phyloP scores from a whole-genome alignment of 2,329 filamentous ascomycete genomes.

The Cryphonectria naterciae region DNA sequence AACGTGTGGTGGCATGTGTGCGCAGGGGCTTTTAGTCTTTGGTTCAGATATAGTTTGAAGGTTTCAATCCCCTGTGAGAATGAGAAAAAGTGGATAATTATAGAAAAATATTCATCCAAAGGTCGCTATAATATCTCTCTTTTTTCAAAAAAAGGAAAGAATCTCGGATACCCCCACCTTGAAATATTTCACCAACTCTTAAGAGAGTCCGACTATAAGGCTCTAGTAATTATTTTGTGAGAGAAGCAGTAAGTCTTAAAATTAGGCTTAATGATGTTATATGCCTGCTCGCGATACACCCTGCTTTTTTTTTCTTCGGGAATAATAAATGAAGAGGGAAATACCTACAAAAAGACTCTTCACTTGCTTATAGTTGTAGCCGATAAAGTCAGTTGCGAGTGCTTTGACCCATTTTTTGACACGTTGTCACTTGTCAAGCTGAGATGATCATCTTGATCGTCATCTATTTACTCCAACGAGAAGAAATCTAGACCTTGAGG shows the following conservation, averaged over 20 bases:
- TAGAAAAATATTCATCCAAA: not conserved
- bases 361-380: not conserved
- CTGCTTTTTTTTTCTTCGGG: not conserved
- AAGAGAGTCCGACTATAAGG: no score
- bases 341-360: not conserved
- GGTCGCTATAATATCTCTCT: not conserved
- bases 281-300: not conserved
- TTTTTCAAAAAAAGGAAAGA: not conserved
- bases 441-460: not conserved
- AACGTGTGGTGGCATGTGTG: not conserved
- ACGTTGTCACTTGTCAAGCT: not conserved
- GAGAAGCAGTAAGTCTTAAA: no score
- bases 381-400: not conserved
- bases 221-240: no score
- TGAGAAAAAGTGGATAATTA: not conserved
- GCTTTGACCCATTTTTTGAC: not conserved
- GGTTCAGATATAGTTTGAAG: not conserved
- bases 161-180: not conserved
- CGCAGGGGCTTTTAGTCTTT: not conserved
- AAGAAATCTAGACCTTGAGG: not conserved
- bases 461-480: not conserved
- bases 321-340: no score
- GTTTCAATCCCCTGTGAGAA: not conserved
- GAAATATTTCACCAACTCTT: not conserved
- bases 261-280: not conserved